phyloP scores from a whole-genome alignment of 2,329 filamentous ascomycete genomes.

The Atkinsonella hypoxylon region DNA sequence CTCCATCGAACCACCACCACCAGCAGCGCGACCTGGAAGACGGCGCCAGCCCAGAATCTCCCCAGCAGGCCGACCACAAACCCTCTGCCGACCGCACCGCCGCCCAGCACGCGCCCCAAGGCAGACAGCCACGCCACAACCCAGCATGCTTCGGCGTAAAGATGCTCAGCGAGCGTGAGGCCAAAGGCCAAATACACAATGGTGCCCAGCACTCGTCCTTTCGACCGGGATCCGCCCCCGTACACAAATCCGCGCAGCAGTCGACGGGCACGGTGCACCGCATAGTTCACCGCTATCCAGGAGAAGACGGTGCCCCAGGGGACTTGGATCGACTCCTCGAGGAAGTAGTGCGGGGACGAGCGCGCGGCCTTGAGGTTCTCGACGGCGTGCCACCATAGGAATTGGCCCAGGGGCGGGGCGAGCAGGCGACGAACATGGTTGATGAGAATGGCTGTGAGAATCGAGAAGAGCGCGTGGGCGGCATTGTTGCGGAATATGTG shows the following conservation, averaged over 20 bases:
- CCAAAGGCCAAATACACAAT: constrained; percentile 11
- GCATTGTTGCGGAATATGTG: constrained; percentile 15
- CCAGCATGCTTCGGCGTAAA: constrained; percentile 17
- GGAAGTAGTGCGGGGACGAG: constrained; percentile 23
- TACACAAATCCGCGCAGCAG: neutral
- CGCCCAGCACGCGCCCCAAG: constrained; percentile 10
- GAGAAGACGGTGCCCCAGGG: constrained; percentile 5
- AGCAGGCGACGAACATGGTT: constrained; percentile 28
- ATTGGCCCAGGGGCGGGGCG: constrained; percentile 17
- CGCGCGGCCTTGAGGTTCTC: constrained; percentile 24
- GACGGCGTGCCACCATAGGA: constrained; percentile 18
- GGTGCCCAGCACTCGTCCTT: neutral
- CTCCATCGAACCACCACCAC: constrained; percentile 7
- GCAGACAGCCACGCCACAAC: constrained; percentile 16
- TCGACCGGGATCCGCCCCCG: neutral
- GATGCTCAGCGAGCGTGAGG: constrained; percentile 18
- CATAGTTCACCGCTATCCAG: constrained; percentile 1
- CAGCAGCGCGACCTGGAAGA: constrained; percentile 11
- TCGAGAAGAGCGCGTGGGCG: constrained; percentile 13
- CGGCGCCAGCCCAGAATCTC: constrained; percentile 7
- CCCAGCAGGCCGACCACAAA: constrained; percentile 7
- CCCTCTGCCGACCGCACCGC: constrained; percentile 5
- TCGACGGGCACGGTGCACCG: neutral
- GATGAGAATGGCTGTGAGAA: constrained; percentile 23
- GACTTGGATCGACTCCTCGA: constrained; percentile 15